Evolutionary conservation across 768 basidiomycete species (phyloP), one percentile per base, ranked within the genome.

Genomic region (Tricholoma sp.): DNA sequence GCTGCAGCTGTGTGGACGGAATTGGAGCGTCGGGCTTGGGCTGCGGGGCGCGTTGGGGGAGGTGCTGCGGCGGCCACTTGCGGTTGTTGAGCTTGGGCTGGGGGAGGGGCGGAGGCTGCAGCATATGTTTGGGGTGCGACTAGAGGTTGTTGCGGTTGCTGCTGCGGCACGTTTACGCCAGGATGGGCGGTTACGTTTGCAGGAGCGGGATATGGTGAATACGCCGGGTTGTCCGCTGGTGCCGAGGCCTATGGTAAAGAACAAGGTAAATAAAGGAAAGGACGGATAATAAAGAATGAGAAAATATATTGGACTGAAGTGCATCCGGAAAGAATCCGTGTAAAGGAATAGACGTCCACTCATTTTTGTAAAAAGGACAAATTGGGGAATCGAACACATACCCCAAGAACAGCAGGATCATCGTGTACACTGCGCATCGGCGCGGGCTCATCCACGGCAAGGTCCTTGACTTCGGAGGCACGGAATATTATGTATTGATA

Each of bases 401-500:
- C 89, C 63, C 87, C 89, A 50, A 93, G 76, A 14, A 93, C 88
- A 6, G 91, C 91, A 5, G 91, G 91, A 70, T 93, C 91, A 66
- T 91, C 88, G 58, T 88, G 87, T 14, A 91, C 84, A 64, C 81
- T 89, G 51, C 84, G 78, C 35, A 78, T 70, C 7, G 74, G 72
- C 0, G 79, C 74, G 29, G 81, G 79, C 58, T 91, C 87, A 64
- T 94, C 91, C 12, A 94, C 89, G 24, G 88, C 79, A n/a, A 93
- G 79, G 66, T 94, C 91, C 66, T 93, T 92, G 59, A 93, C 91
- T 71, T 94, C 90, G 2, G 89, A 89, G 6, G 91, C 91, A 53
- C 89, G 89, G 74, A 94, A 94, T 61, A 94, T 89, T 72, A 94
- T 93, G 71, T 91, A 93, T 61, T 88, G 82, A 69, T 93, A 94